Percentiles rank a stretch among this genome's conserved stretches.
These are phyloP conservation scores for Lasiosphaeria hispida DNA, from an alignment of 495 filamentous ascomycete genomes.

Conservation along the genomic window DNA sequence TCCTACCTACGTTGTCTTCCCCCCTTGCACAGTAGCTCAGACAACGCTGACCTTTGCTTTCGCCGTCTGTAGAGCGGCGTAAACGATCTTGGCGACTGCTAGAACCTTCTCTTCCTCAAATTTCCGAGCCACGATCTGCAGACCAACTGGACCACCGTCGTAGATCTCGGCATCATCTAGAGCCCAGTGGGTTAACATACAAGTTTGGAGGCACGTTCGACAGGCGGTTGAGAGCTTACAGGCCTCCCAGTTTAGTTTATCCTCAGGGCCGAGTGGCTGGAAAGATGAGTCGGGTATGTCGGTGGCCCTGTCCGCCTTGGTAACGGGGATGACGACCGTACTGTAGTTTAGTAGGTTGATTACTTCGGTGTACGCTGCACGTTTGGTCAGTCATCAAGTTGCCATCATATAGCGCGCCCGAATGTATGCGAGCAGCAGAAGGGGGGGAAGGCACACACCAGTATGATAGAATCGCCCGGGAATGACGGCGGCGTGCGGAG, in stretches of 20 bases:
- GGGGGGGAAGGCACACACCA: constrained; percentile 1
- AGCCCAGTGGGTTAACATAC: neutral
- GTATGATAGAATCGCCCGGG: constrained; percentile 31
- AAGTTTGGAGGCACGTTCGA: too few species aligned
- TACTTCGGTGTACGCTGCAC: constrained; percentile 32
- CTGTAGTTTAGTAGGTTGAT: constrained; percentile 48
- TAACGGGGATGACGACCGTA: constrained; percentile 46
- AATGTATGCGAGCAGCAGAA: neutral
- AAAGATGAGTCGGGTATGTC: constrained; percentile 32
- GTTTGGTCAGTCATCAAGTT: neutral
- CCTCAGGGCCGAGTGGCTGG: constrained; percentile 33
- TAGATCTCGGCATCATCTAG: constrained; percentile 47
- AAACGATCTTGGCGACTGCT: constrained; percentile 32
- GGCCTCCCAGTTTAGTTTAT: constrained; percentile 36
- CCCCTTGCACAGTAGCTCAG: too few species aligned
- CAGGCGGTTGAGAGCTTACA: constrained; percentile 24
- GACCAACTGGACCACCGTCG: constrained; percentile 45
- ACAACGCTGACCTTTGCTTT: too few species aligned
- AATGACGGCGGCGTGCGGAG: constrained; percentile 52
- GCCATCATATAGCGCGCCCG: neutral
- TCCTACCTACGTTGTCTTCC: too few species aligned
- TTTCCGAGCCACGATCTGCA: constrained; percentile 49
- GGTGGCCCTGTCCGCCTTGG: constrained; percentile 38
- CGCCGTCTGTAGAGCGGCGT: constrained; percentile 11
- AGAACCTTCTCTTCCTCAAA: constrained; percentile 50